Base-by-base conservation (phyloP, 805 yeast genomes). In the Pichia occidentalis region DNA sequence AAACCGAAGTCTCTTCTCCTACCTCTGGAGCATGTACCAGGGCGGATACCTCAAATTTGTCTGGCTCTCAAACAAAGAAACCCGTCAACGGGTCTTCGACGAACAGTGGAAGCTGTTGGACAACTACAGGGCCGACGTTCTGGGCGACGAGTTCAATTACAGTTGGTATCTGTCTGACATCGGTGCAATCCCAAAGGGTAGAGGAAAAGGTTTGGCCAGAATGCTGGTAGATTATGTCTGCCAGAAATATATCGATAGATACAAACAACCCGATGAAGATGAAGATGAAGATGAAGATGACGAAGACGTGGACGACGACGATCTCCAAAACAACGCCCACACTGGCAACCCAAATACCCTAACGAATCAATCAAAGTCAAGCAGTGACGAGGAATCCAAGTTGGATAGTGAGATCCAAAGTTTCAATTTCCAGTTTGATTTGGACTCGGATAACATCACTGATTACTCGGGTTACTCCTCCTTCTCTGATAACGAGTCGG, bases 101-200 rank as follows among this genome's bases (percentile, higher is more conserved):
- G 78, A 71, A 45, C 75, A 70, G 44, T 61, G 65, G 45, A 68
- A 70, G 24, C 60, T 67, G 35, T 63, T 75, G 46, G 64, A 60
- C 24, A 56, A 65, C 24, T 67, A 65, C 37, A 64, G 74, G 44
- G 53, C 59, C 32, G 63, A 64, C 14, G 70, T 70, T 12, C 54
- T 76, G 36, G 65, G 67, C 18, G 63, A 64, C 4, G 59, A 61
- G 13, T 57, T 54, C 33, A 57, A 56, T 31, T 52, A 61, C 29
- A 56, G 73, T 36, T 76, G 81, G 80, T 76, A 76, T 52, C 61
- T 76, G 44, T 65, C 71, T 32, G 80, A 76, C 52, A 63, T 76
- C 37, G 80, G 80, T 29, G 73, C 77, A 18, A 60, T 71, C 30
- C 77, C 79, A 7, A 54, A 65, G 28, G 76, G 76, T 59, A 62